Evolutionary conservation across 495 filamentous ascomycete species (phyloP), one percentile per base, ranked within the genome.

Genomic region (Aspergillus kassunensis): DNA sequence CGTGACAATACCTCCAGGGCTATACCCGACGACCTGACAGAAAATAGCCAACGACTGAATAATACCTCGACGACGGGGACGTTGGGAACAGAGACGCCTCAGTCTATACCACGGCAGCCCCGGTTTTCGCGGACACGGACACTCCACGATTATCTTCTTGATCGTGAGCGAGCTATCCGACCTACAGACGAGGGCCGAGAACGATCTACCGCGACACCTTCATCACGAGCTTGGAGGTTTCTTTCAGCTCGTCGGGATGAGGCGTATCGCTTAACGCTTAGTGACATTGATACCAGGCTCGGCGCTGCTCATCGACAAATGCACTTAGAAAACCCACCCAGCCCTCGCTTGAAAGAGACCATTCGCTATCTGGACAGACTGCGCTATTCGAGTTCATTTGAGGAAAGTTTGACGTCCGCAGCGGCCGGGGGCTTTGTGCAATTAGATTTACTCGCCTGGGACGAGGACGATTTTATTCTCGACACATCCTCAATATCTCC

Each of bases 331-430:
- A 75, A 70, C 15, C 66, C 68, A 5, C 63, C 62, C 0, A 68
- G 60, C 37, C 56, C 71, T 7, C 59, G 77, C 34, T 57, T 88
- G 13, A 84, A 85, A 56, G 74, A 83, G 41, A 79, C 78, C 4
- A 83, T 89, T 57, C 77, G 76, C 54, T 88, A 87, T 58, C 73
- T 89, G 11, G 81, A 81, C 35, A 69, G 73, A 36, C 61, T 89
- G 53, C 81, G 84, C 8, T 70, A 72, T 51, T 82, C 79, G 9
- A 74, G 62, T 39, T 75, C 74, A 12, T 70, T 76, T 23, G 75
- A 83, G 44, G 82, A 87, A 52, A 79, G 78, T 51, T 62, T 83
- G 19, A 71, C 66, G 13, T 72, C 72, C 6, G 82, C 80, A 10
- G 54, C 76, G 41, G 58, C 75, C 60, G 61, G 77, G 64, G 67